Conservation (phyloP, 257 asterid genomes). For the Eustoma russellianum region DNA sequence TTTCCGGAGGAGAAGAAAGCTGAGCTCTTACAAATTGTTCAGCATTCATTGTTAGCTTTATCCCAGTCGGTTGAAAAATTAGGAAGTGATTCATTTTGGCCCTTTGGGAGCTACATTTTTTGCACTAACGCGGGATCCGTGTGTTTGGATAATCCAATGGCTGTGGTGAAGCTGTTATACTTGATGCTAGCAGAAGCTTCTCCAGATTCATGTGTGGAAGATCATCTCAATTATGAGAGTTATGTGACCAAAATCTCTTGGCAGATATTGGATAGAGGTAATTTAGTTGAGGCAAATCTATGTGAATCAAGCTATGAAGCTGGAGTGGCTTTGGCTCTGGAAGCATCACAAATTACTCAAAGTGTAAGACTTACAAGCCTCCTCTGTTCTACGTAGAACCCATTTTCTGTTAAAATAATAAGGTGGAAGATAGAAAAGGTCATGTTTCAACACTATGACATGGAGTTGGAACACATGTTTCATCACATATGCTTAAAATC, state of each 20-base stretch:
- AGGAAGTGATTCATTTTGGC: conserved; percentile 35
- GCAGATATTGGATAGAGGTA: conserved; percentile 37
- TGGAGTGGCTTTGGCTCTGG: conserved; percentile 64
- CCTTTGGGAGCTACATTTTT: conserved; percentile 77
- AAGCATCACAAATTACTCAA: conserved; percentile 41
- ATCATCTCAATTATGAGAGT: conserved; percentile 47
- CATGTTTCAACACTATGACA: too few species aligned
- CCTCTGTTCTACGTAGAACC: too few species aligned
- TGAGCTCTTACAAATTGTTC: conserved; percentile 24
- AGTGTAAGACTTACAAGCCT: conserved; percentile 27
- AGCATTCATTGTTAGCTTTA: conserved; percentile 31
- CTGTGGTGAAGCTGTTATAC: conserved; percentile 51
- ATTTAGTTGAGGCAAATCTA: conserved; percentile 24
- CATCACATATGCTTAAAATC: too few species aligned
- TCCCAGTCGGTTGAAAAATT: conserved; percentile 13
- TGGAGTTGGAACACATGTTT: too few species aligned
- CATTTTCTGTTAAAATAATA: too few species aligned
- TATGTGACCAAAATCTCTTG: conserved; percentile 31
- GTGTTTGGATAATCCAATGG: conserved; percentile 51
- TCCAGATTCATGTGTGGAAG: conserved; percentile 33
- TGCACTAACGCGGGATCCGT: conserved; percentile 62
- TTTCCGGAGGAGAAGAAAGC: conserved; percentile 24
- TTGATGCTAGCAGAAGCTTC: conserved; percentile 40
- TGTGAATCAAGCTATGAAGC: conserved; percentile 57
- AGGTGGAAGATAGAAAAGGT: too few species aligned